Evolutionary conservation across 1,284 basidiomycete species (phyloP).

Genomic region (Tremellales sp.): DNA sequence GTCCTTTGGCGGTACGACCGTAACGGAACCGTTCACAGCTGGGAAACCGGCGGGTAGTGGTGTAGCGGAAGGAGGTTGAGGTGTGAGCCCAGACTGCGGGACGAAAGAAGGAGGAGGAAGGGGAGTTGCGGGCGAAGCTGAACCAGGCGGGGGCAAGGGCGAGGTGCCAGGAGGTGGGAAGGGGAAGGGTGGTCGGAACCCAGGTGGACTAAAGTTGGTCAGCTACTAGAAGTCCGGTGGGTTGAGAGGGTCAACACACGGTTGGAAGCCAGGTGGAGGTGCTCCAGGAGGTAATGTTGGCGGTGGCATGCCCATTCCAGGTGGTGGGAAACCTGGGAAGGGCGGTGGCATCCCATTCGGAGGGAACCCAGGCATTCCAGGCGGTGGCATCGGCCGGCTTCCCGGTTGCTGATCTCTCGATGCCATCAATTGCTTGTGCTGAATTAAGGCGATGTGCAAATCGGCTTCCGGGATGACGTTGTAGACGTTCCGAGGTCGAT

Average conservation of each 20-base stretch:
- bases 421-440: constrained; percentile 91
- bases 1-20: constrained; percentile 39
- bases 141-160: constrained; percentile 17
- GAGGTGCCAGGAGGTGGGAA: constrained; percentile 26
- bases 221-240: background rate
- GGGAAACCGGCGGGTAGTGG: constrained; percentile 23
- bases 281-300: constrained; percentile 38
- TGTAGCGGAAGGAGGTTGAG: constrained; percentile 20
- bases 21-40: constrained; percentile 12
- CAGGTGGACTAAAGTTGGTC: constrained; percentile 27
- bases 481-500: constrained; percentile 80
- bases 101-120: background rate
- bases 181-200: constrained; percentile 35
- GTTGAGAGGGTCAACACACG: too few species aligned
- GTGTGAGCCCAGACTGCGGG: constrained; percentile 29
- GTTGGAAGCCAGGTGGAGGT: constrained; percentile 18
- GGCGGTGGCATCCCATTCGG: constrained; percentile 28
- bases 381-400: constrained; percentile 60
- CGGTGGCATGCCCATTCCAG: constrained; percentile 24
- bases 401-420: constrained; percentile 51
- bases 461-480: constrained; percentile 75
- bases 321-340: constrained; percentile 10
- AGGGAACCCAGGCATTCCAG: constrained; percentile 47
- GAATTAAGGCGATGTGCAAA: constrained; percentile 74
- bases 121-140: constrained; percentile 2